Evolutionary conservation across 352 stramenopile species (phyloP), one percentile per base, ranked within the genome.

Genomic region (Globisporangium sylvaticum): DNA sequence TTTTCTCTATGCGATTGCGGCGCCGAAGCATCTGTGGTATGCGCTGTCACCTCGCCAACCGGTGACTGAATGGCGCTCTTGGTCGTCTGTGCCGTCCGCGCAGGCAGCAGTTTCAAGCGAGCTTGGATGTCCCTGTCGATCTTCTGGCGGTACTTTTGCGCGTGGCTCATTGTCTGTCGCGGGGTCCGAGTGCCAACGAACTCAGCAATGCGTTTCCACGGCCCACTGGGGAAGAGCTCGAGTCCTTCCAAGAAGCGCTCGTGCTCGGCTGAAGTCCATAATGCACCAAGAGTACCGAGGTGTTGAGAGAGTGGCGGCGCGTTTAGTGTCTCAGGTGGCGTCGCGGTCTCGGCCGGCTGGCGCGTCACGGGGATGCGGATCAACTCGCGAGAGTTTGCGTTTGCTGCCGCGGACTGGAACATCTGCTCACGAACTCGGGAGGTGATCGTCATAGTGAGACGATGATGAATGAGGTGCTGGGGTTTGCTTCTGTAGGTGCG

Each of bases 111-210:
- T 32, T 32, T 32, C 29, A 2, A 2, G 29, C 29, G 29, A 32
- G 29, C 29, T 32, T 32, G 29, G 29, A 32, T 32, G 29, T 32
- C 29, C 29, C 29, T 32, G 29, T 39, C 75, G 66, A 87, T 80
- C 71, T 91, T 91, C 75, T 90, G 81, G 29, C 80, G 78, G 70
- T 98, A 98, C 74, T 98, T 98, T 78, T 98, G 94, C 6, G 93
- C 94, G 69, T 98, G 93, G 4, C 81, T 94, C 78, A 85, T 85
- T 57, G 97, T 97, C 71, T 99, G 96, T 6, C 94, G 90, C 27
- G 91, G 62, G 14, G 79, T 89, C 58, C 83, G 83, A 54, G 75
- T 80, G 39, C 79, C 72, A n/a, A 89, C 68, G 57, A 76, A 76
- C 27, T 70, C 69, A 25, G 80, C 80, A 55, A 89, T 86, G 42